Evolutionary conservation across 140 eudicot species (phyloP), one percentile per base, ranked within the genome.

Genomic region (Ambrosia hybrid): DNA sequence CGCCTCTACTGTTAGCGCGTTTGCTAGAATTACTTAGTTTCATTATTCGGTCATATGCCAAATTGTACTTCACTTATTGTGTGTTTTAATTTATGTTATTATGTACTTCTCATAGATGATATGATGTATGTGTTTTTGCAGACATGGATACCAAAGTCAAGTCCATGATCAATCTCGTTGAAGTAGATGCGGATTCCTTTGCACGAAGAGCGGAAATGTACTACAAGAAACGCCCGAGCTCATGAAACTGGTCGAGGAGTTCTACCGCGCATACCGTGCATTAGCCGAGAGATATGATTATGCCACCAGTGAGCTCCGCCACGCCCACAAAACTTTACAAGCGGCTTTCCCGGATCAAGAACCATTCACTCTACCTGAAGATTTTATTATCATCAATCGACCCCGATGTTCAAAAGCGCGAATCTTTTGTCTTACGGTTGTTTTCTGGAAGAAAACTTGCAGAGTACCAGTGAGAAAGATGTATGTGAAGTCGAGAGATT

Each of bases 181-280:
- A 95, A 80, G 99, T 91, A 78, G 99, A 95, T 86, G 99, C 99
- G n/a, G 99, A 95, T 85, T 95, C 99, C 15, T 95, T 95, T 80
- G 99, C 99, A 55, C 81, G 97, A 61, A 80, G 99, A 83, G 99
- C 99, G 0, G 99, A 95, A 69, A 95, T 95, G 99, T 95, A 91
- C 84, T 95, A 95, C 62, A 91, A 91, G 79, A 95, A 95, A 73
- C 85, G 99, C 14, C 99, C 2, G 99, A 95, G 84, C 89, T 95
- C 57, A 95, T 95, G 99, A 95, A 91, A 84, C 71, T 94, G 70
- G 99, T 94, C 0, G 99, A 94, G 70, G 99, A 94, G 72, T 90
- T 94, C 61, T 95, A 95, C 70, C 86, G 99, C 51, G 99, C 99
- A 56, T 95, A 95, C 80, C 99, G 99, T 56, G 99, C 99, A 14